Base-by-base conservation (phyloP, 345 rosid genomes). In the Rhizophora apiculata region DNA sequence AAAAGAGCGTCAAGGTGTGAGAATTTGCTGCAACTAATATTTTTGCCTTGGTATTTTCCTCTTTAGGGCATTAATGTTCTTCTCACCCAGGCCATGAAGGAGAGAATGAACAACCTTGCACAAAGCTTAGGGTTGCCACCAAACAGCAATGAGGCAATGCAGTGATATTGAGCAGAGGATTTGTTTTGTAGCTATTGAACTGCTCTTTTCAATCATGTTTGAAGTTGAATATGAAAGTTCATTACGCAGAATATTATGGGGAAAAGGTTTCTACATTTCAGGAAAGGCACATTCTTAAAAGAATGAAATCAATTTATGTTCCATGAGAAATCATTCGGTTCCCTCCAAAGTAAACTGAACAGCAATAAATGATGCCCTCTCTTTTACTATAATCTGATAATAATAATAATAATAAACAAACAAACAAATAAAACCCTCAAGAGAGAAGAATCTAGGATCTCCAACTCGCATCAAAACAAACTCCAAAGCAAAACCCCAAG, bases 121-220 rank as follows among this genome's bases (percentile, higher is more conserved):
- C 71, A 60, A 54, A 73, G 76, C 54, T 59, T 72, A 49, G 75
- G 75, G 7, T 60, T 72, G 70, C 75, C 75, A n/a, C 75, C 75
- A 60, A 60, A 60, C 58, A 68, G 63, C 60, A 64, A 64, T 2
- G 74, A 71, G 30, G 74, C 57, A 34, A 16, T 63, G 62, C 55
- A 55, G 57, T 71, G 31, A 63, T 2, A n/a, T 53, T 31, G 0
- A 0, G 49, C 19, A 11, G 49, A 43, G 18, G 18, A 43, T 43
- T 43, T 43, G 49, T 43, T 43, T 43, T 43, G 18, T 43, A 43
- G 49, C 49, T 43, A 43, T 43, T 13, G 49, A 43, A 43, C 49
- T 43, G 18, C 49, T 43, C 15, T 43, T 10, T 13, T 43, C 49
- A 43, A 43, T 19, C 49, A 43, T 43, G 49, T 43, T 43, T 43